These are phyloP conservation scores for Colletotrichum coccodes DNA, from an alignment of 2,329 filamentous ascomycete species.

Conservation along the genomic window DNA sequence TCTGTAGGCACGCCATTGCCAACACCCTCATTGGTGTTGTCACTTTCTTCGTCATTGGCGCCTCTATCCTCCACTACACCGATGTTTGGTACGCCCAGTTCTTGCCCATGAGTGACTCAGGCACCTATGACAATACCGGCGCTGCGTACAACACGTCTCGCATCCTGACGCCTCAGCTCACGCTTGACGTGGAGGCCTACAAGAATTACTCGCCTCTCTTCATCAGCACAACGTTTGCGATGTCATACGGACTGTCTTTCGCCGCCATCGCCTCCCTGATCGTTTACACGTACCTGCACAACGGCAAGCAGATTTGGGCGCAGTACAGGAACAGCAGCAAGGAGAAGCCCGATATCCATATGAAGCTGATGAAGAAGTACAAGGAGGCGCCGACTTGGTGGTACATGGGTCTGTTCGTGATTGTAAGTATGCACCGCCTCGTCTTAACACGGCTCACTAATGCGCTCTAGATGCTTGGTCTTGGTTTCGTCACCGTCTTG, in stretches of 20 bases:
- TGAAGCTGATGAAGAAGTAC: conserved; percentile 72
- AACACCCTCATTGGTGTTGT: conserved; percentile 77
- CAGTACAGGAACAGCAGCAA: conserved; percentile 68
- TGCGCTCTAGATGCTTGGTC: conserved; percentile 56
- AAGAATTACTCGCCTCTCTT: conserved; percentile 75
- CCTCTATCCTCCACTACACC: conserved; percentile 71
- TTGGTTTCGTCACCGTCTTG: conserved; percentile 65
- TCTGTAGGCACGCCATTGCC: conserved; percentile 72
- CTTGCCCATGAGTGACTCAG: conserved; percentile 75
- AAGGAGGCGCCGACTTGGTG: conserved; percentile 72
- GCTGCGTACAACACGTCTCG: conserved; percentile 70
- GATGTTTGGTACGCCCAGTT: conserved; percentile 73
- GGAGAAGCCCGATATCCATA: conserved; percentile 72
- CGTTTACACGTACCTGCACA: conserved; percentile 74
- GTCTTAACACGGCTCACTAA: conserved; percentile 19
- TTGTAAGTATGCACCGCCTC: conserved; percentile 51
- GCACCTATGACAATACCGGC: conserved; percentile 78
- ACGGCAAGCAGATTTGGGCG: conserved; percentile 73
- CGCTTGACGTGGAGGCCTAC: conserved; percentile 72
- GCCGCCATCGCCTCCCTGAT: conserved; percentile 76
- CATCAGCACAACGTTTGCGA: conserved; percentile 76
- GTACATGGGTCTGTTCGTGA: conserved; percentile 67
- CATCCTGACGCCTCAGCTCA: conserved; percentile 70
- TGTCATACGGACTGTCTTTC: conserved; percentile 78
- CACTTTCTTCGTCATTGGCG: conserved; percentile 70